Evolutionary conservation across 139 green algal species (phyloP).

Genomic region (Yamagishiella unicocca): DNA sequence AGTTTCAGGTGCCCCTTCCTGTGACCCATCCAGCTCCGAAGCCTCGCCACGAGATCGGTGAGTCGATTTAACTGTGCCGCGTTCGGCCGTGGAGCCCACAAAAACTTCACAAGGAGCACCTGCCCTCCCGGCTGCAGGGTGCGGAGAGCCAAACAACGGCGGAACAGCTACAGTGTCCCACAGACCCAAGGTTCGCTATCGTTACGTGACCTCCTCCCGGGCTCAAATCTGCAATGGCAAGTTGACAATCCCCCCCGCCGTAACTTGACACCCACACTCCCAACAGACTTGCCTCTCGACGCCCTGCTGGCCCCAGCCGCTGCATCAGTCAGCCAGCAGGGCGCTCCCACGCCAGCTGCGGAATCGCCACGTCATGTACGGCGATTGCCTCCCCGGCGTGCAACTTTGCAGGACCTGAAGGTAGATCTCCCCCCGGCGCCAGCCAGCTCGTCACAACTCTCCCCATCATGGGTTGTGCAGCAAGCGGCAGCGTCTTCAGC

Average conservation of each 20-base stretch:
- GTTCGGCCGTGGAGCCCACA: too few relatives aligned
- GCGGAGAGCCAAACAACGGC: conserved; percentile 19
- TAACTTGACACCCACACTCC: too few relatives aligned
- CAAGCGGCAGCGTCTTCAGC: not conserved
- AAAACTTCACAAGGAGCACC: too few relatives aligned
- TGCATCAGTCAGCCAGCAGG: conserved; percentile 29
- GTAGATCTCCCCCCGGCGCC: not conserved
- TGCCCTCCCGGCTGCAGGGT: not conserved
- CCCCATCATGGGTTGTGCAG: not conserved
- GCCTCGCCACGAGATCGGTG: not conserved
- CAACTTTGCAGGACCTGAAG: conserved; percentile 22
- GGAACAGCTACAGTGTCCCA: conserved; percentile 44
- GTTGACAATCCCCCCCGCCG: too few relatives aligned
- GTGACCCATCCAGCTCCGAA: conserved; percentile 1
- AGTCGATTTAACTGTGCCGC: too few relatives aligned
- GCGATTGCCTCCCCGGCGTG: not conserved
- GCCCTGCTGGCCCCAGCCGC: not conserved
- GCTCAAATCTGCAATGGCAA: too few relatives aligned
- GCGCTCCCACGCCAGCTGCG: not conserved
- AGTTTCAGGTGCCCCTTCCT: too few relatives aligned
- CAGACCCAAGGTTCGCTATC: not conserved
- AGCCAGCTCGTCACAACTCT: not conserved
- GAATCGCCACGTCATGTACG: not conserved
- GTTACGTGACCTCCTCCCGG: not conserved
- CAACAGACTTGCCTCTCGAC: too few relatives aligned